These are phyloP conservation scores for Candida oleophila DNA, from an alignment of 805 yeast species.

Conservation along the genomic window DNA sequence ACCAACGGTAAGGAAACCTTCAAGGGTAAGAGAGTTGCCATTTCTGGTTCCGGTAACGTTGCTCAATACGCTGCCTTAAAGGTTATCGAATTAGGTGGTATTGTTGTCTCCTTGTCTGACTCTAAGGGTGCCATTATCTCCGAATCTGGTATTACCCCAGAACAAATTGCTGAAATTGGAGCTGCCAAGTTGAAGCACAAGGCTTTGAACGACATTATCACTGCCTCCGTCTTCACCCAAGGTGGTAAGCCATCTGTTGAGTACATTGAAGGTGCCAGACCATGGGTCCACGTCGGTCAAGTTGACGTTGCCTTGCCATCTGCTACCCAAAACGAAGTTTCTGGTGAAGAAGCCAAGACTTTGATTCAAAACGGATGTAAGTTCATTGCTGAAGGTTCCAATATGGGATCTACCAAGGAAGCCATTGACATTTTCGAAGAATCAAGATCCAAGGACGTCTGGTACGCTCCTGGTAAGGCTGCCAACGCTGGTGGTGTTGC, in stretches of 20 bases:
- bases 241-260: constrained; percentile 50
- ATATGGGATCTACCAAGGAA: constrained; percentile 98
- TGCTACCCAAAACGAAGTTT: constrained; percentile 98
- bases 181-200: constrained; percentile 79
- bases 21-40: constrained; percentile 90
- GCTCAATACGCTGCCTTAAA: constrained; percentile 98
- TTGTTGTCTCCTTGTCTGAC: constrained; percentile 90
- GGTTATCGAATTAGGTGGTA: constrained; percentile 95
- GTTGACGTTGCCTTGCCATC: constrained; percentile 96
- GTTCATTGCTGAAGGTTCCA: constrained; percentile 97
- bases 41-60: constrained; percentile 98
- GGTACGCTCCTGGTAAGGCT: constrained; percentile 99
- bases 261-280: constrained; percentile 92
- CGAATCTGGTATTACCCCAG: constrained; percentile 78
- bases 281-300: constrained; percentile 90
- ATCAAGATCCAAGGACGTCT: constrained; percentile 65
- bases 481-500: constrained; percentile 99
- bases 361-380: constrained; percentile 88
- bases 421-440: constrained; percentile 95
- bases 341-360: constrained; percentile 78
- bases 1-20: constrained; percentile 85
- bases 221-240: constrained; percentile 54
- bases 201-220: constrained; percentile 67
- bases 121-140: constrained; percentile 87
- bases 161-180: constrained; percentile 71